phyloP scores from a whole-genome alignment of 2,329 filamentous ascomycete genomes.

The Neurospora crassa region DNA sequence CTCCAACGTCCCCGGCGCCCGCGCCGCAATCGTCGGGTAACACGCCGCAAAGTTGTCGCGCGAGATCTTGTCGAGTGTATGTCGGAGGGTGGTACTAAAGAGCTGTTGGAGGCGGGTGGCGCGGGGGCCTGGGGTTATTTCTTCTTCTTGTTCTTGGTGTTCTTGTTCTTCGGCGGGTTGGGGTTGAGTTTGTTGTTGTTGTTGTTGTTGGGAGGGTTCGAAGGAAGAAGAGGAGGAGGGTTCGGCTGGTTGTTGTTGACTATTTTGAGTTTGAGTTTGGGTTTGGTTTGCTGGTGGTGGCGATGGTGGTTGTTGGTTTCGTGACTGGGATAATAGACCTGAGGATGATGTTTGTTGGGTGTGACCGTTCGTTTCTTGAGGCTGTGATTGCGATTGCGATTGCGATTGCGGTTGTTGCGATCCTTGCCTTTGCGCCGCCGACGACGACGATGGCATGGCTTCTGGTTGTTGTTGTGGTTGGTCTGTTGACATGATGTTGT shows the following conservation, averaged over 20 bases:
- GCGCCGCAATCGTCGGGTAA: slow-evolving; percentile 48
- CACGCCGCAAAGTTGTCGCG: slow-evolving; percentile 50
- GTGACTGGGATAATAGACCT: neutral
- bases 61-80: slow-evolving; percentile 45
- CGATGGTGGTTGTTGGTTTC: neutral
- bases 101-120: slow-evolving; percentile 44
- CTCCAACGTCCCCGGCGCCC: slow-evolving; percentile 40
- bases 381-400: neutral
- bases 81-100: slow-evolving; percentile 40
- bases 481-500: neutral
- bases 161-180: slow-evolving; percentile 10
- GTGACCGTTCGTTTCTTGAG: neutral
- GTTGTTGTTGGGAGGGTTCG: neutral
- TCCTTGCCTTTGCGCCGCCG: neutral
- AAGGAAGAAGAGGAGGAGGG: neutral
- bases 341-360: neutral
- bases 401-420: neutral
- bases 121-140: slow-evolving; percentile 44
- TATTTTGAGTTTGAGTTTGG: neutral
- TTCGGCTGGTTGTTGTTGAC: neutral
- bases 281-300: neutral
- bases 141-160: slow-evolving; percentile 13
- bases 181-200: slow-evolving; percentile 10
- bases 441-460: neutral
- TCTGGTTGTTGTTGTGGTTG: neutral